Evolutionary conservation across 1,284 basidiomycete species (phyloP).

Genomic region (Cutaneotrichosporon sp.): DNA sequence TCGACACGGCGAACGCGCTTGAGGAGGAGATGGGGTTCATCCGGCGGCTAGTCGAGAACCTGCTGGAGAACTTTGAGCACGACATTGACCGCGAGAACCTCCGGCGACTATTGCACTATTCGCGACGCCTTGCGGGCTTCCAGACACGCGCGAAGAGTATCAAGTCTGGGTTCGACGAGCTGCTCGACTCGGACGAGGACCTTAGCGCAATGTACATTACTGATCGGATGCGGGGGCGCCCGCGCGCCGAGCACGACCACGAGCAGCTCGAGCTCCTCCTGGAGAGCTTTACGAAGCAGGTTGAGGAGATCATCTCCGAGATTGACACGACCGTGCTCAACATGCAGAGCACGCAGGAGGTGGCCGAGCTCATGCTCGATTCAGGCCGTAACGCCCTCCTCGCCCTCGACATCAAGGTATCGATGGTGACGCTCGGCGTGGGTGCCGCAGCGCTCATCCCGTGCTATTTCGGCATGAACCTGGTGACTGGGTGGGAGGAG

Average conservation of each 20-base stretch:
- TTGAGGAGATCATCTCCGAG: slow-evolving; percentile 91
- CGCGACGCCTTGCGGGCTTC: slow-evolving; percentile 74
- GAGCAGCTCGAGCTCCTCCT: slow-evolving; percentile 88
- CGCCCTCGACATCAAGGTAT: slow-evolving; percentile 85
- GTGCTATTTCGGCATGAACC: slow-evolving; percentile 94
- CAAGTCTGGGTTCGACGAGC: slow-evolving; percentile 81
- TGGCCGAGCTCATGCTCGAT: slow-evolving; percentile 93
- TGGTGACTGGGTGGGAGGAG: slow-evolving; percentile 50
- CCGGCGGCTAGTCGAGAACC: slow-evolving; percentile 71
- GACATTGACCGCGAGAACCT: slow-evolving; percentile 90
- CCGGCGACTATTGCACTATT: slow-evolving; percentile 82
- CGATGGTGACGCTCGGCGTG: slow-evolving; percentile 90
- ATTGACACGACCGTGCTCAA: slow-evolving; percentile 85
- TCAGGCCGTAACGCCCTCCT: slow-evolving; percentile 90
- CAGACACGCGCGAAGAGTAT: slow-evolving; percentile 84
- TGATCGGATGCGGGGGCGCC: slow-evolving; percentile 61
- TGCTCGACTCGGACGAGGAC: slow-evolving; percentile 89
- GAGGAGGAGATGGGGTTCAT: slow-evolving; percentile 92
- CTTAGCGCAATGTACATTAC: slow-evolving; percentile 85
- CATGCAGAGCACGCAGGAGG: slow-evolving; percentile 93
- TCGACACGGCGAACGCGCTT: slow-evolving; percentile 79
- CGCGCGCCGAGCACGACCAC: slow-evolving; percentile 67
- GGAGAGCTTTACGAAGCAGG: slow-evolving; percentile 91
- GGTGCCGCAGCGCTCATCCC: slow-evolving; percentile 88
- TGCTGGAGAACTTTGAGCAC: slow-evolving; percentile 85